Conservation (phyloP, 768 basidiomycete species). For the Mycena belliarum region DNA sequence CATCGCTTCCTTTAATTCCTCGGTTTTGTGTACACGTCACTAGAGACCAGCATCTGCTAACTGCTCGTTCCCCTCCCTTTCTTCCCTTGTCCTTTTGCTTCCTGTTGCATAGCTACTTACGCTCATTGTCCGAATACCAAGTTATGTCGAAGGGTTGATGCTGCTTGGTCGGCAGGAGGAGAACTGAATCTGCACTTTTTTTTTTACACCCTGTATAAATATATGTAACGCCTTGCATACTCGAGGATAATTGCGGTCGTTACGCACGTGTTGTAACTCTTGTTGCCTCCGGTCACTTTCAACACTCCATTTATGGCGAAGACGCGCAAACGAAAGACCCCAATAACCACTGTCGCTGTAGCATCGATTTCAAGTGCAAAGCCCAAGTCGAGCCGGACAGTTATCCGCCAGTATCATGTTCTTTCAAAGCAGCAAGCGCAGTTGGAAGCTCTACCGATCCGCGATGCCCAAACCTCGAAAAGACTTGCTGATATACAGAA, state of each 20-base stretch:
- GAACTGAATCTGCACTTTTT: slow-evolving; percentile 18
- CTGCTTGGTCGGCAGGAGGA: slow-evolving; percentile 17
- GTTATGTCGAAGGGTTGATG: slow-evolving; percentile 21
- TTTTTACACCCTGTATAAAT: slow-evolving; percentile 4
- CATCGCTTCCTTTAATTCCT: slow-evolving; percentile 7
- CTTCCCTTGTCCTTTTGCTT: neutral
- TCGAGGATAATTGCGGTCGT: too few relatives aligned
- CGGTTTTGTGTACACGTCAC: slow-evolving; percentile 3
- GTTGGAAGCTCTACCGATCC: slow-evolving; percentile 36
- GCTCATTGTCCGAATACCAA: slow-evolving; percentile 23
- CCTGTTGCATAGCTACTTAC: slow-evolving; percentile 19
- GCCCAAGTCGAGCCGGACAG: slow-evolving; percentile 61
- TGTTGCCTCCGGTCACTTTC: neutral
- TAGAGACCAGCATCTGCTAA: slow-evolving; percentile 4
- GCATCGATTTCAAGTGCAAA: slow-evolving; percentile 44
- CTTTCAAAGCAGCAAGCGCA: slow-evolving; percentile 70
- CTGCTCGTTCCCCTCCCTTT: neutral
- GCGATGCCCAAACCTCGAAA: slow-evolving; percentile 25
- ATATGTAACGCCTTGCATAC: too few relatives aligned
- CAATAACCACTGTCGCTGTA: slow-evolving; percentile 36
- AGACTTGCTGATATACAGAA: slow-evolving; percentile 55
- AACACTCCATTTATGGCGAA: too few relatives aligned
- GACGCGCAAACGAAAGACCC: slow-evolving; percentile 44
- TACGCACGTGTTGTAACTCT: too few relatives aligned
- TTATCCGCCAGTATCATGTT: slow-evolving; percentile 81